Conservation (phyloP, 495 filamentous ascomycete genomes). For the Glonium stellatum region DNA sequence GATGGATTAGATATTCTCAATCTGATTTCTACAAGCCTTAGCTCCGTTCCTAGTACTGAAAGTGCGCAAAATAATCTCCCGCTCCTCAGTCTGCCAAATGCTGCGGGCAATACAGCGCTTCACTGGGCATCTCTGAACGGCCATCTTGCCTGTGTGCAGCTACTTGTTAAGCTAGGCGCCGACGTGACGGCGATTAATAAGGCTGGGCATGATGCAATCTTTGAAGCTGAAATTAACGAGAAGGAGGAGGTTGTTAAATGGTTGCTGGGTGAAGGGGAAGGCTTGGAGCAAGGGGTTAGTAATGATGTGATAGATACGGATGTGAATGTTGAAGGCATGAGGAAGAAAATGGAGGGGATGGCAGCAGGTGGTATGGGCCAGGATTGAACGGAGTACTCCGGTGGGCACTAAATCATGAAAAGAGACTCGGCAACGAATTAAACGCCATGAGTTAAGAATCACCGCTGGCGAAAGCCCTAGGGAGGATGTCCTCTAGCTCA, state of each 20-base stretch:
- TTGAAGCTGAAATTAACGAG: slow-evolving; percentile 69
- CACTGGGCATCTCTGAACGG: slow-evolving; percentile 92
- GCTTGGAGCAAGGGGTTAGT: slow-evolving; percentile 44
- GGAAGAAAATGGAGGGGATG: slow-evolving; percentile 17
- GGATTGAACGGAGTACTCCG: background rate
- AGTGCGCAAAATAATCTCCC: slow-evolving; percentile 29
- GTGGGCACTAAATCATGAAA: too few relatives aligned
- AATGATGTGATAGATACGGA: slow-evolving; percentile 32
- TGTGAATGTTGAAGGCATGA: slow-evolving; percentile 6
- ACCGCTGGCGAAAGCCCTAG: too few relatives aligned
- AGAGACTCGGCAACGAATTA: too few relatives aligned
- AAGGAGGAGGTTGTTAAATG: slow-evolving; percentile 62
- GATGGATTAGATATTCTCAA: background rate
- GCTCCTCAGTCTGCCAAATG: slow-evolving; percentile 60
- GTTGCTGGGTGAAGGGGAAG: slow-evolving; percentile 50
- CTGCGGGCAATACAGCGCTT: slow-evolving; percentile 77
- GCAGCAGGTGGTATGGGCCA: background rate
- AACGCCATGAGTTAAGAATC: too few relatives aligned
- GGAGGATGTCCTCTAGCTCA: too few relatives aligned
- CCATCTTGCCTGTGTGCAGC: slow-evolving; percentile 70
- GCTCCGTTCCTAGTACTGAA: slow-evolving; percentile 31
- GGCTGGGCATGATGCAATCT: slow-evolving; percentile 78
- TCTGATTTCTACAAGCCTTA: slow-evolving; percentile 9
- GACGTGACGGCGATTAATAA: slow-evolving; percentile 68
- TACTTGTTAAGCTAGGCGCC: slow-evolving; percentile 64